Evolutionary conservation across 2,329 filamentous ascomycete species (phyloP).

Genomic region (Cladophialophora immunda): DNA sequence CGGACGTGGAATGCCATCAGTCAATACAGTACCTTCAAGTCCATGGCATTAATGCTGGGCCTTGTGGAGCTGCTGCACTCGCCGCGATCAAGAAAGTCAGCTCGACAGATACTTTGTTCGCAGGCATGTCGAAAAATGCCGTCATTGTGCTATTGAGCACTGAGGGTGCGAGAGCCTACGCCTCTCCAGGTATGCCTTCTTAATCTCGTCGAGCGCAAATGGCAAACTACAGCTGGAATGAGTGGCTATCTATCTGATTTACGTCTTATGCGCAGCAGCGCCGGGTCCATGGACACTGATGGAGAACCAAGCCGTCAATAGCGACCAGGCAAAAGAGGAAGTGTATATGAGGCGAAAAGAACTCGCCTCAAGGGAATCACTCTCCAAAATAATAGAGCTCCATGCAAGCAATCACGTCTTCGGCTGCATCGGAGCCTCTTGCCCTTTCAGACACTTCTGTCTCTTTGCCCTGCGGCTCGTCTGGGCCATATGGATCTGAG

Average conservation of each 20-base stretch:
- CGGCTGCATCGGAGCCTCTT: too few species aligned
- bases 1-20: slow-evolving; percentile 68
- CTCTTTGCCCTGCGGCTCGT: too few species aligned
- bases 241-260: neutral
- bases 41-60: slow-evolving; percentile 62
- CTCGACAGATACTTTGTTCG: slow-evolving; percentile 44
- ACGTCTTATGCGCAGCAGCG: neutral
- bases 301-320: neutral
- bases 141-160: slow-evolving; percentile 73
- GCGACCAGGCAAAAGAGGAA: neutral
- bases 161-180: slow-evolving; percentile 67
- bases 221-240: neutral
- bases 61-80: slow-evolving; percentile 68
- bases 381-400: too few species aligned
- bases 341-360: neutral
- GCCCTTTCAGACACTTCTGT: too few species aligned
- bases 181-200: slow-evolving; percentile 44
- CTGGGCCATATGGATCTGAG: too few species aligned
- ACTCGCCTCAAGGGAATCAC: too few species aligned
- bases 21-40: slow-evolving; percentile 64
- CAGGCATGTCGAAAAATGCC: slow-evolving; percentile 58
- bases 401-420: too few species aligned
- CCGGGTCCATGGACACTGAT: too few species aligned
- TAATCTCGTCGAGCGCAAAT: neutral
- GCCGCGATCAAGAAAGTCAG: slow-evolving; percentile 63